Conservation (phyloP, 2,329 filamentous ascomycete species). For the Pezicula neosporulosa region DNA sequence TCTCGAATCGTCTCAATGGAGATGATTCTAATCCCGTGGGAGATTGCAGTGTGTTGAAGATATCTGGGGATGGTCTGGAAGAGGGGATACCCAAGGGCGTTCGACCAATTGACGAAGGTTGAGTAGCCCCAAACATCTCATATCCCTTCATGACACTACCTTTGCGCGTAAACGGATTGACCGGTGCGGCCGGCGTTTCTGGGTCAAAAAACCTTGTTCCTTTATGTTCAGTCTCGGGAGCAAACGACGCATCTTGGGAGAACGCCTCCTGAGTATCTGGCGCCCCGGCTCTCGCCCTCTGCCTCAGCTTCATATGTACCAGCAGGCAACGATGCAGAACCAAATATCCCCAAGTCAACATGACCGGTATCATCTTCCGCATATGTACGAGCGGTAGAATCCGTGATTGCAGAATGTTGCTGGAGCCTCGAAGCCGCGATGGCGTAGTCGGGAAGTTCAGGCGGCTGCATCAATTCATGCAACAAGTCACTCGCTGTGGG, state of each 20-base stretch:
- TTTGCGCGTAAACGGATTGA: constrained; percentile 26
- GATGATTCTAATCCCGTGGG: constrained; percentile 15
- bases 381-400: constrained; percentile 24
- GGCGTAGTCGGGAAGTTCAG: neutral
- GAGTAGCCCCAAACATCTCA: constrained; percentile 27
- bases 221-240: neutral
- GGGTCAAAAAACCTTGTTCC: constrained; percentile 13
- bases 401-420: constrained; percentile 13
- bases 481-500: neutral
- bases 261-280: constrained; percentile 4
- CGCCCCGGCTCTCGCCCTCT: constrained; percentile 1
- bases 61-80: constrained; percentile 25
- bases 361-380: constrained; percentile 23
- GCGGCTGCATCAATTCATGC: neutral
- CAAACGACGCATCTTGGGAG: constrained; percentile 21
- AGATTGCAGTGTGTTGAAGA: constrained; percentile 18
- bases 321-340: neutral
- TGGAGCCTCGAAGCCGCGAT: constrained; percentile 4
- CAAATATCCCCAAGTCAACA: constrained; percentile 15
- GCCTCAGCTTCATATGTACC: constrained; percentile 1
- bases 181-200: constrained; percentile 22
- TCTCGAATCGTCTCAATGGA: constrained; percentile 13
- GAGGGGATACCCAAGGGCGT: constrained; percentile 19
- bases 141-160: constrained; percentile 24
- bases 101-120: constrained; percentile 23